Evolutionary conservation across 257 asterid genomes (phyloP).

Genomic region (Fraxinus cuspidata): DNA sequence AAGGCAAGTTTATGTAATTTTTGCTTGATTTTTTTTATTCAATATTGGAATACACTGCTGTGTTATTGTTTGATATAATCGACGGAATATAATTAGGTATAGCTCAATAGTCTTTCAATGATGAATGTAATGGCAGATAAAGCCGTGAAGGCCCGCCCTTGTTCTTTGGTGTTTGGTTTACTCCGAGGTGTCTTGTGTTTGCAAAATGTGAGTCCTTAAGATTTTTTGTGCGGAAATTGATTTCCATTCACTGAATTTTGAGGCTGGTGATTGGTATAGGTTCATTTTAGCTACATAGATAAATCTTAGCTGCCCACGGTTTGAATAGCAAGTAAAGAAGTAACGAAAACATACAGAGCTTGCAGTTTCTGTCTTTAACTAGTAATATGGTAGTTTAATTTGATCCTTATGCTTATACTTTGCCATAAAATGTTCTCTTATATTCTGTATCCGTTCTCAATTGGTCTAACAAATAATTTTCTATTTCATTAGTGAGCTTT

Average conservation of each 20-base stretch:
- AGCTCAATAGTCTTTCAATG: neutral
- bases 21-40: constrained; percentile 17
- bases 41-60: neutral
- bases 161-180: neutral
- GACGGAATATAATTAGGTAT: neutral
- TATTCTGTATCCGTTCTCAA: neutral
- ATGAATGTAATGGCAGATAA: constrained; percentile 1
- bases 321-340: neutral
- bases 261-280: constrained; percentile 19
- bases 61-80: constrained; percentile 4
- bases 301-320: neutral
- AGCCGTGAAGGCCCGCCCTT: neutral
- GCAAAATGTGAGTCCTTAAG: constrained; percentile 13
- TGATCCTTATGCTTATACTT: neutral
- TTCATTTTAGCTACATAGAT: neutral
- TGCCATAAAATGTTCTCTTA: neutral
- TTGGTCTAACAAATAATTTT: neutral
- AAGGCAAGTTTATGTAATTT: constrained; percentile 5
- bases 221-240: neutral
- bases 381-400: neutral
- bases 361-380: neutral
- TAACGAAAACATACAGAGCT: neutral
- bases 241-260: constrained; percentile 2
- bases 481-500: neutral
- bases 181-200: neutral